These are phyloP conservation scores for Akanthomyces lecanii DNA, from an alignment of 2,329 filamentous ascomycete genomes.

Conservation along the genomic window DNA sequence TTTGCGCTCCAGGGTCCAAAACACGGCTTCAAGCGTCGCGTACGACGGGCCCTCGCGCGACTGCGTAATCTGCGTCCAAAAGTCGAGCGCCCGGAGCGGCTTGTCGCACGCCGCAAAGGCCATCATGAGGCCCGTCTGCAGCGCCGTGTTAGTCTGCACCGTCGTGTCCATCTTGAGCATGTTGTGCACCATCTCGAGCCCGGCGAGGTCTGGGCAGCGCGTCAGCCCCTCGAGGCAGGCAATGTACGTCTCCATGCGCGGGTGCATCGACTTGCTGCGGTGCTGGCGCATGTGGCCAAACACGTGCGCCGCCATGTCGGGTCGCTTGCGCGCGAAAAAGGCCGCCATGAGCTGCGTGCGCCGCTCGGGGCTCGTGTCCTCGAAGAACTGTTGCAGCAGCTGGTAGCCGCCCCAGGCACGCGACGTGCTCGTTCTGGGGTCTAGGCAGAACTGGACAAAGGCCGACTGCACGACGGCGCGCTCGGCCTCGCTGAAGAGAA, in stretches of 20 bases:
- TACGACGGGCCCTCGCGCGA: conserved; percentile 84
- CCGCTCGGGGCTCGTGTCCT: conserved; percentile 59
- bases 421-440: conserved; percentile 57
- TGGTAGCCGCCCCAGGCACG: conserved; percentile 63
- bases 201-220: conserved; percentile 47
- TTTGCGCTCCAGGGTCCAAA: conserved; percentile 68
- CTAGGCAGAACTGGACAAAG: conserved; percentile 64
- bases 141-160: conserved; percentile 68
- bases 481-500: conserved; percentile 66
- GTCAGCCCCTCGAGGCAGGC: conserved; percentile 73
- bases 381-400: conserved; percentile 61
- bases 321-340: conserved; percentile 72
- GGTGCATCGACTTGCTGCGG: conserved; percentile 56
- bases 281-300: conserved; percentile 94
- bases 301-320: conserved; percentile 80
- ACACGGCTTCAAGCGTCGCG: conserved; percentile 72
- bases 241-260: conserved; percentile 71
- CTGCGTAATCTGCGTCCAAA: conserved; percentile 80
- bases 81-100: conserved; percentile 63
- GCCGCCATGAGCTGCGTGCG: conserved; percentile 72
- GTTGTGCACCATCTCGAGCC: conserved; percentile 76
- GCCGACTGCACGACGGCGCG: conserved; percentile 61
- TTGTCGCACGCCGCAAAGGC: conserved; percentile 71
- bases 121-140: conserved; percentile 83
- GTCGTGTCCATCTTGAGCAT: conserved; percentile 90